Conservation (phyloP, 306 rosid species). For the Delonix regia region DNA sequence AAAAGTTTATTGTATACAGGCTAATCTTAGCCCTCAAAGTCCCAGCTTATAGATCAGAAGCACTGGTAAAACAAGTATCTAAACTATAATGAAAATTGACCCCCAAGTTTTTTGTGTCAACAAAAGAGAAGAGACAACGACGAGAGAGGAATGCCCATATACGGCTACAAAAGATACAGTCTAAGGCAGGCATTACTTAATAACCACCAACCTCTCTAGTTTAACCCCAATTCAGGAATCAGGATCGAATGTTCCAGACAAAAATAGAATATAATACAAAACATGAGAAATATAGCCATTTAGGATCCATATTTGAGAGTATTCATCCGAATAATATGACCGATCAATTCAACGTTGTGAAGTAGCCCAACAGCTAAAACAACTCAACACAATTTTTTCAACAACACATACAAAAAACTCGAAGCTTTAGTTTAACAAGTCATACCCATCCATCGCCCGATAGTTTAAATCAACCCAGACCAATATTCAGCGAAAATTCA, state of each 20-base stretch:
- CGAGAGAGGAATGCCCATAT: not conserved
- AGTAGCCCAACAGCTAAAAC: slow-evolving; percentile 38
- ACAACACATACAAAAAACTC: slow-evolving; percentile 6
- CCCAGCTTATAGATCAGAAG: not conserved
- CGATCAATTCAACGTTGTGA: slow-evolving; percentile 20
- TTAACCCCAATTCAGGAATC: slow-evolving; percentile 18
- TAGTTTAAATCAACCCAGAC: slow-evolving; percentile 28
- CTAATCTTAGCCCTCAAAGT: not conserved
- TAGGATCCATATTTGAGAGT: not conserved
- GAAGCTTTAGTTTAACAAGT: slow-evolving; percentile 27
- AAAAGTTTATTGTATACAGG: not conserved
- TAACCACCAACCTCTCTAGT: not conserved
- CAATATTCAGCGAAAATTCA: slow-evolving; percentile 16
- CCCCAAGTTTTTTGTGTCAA: not conserved
- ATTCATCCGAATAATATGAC: slow-evolving; percentile 1
- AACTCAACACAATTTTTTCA: slow-evolving; percentile 15
- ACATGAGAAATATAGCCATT: not conserved
- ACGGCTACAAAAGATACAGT: not conserved
- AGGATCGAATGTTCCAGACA: slow-evolving; percentile 5
- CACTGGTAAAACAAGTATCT: not conserved
- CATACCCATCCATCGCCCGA: slow-evolving; percentile 32
- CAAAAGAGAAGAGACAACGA: not conserved
- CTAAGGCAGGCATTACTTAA: not conserved
- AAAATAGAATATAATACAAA: not conserved
- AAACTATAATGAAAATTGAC: slow-evolving; percentile 20